phyloP scores from a whole-genome alignment of 1,284 basidiomycete species.

The Apiotrichum veenhuisii region DNA sequence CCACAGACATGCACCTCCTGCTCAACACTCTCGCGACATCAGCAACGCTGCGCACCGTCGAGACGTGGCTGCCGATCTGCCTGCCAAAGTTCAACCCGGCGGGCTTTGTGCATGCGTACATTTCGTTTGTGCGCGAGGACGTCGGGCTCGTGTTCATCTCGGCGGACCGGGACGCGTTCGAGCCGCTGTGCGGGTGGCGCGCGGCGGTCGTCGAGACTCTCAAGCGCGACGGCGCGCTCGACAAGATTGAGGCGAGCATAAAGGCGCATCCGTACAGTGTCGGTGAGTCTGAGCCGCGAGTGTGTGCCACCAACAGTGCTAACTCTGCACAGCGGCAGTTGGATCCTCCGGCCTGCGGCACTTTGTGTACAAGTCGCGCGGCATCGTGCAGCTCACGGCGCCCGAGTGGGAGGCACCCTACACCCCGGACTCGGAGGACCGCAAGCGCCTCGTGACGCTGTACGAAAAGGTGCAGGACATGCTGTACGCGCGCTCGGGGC shows the following conservation, averaged over 20 bases:
- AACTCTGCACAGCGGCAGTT: constrained; percentile 54
- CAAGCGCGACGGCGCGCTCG: constrained; percentile 58
- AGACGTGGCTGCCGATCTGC: constrained; percentile 92
- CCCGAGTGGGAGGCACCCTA: constrained; percentile 82
- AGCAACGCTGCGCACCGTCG: constrained; percentile 66
- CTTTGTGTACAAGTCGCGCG: constrained; percentile 88
- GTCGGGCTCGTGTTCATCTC: constrained; percentile 52
- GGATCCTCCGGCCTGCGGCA: constrained; percentile 84
- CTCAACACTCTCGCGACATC: constrained; percentile 67
- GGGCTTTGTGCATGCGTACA: constrained; percentile 89
- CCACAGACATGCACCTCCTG: constrained; percentile 75
- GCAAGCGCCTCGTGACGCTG: constrained; percentile 60
- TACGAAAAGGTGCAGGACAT: constrained; percentile 81
- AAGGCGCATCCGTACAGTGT: constrained; percentile 44
- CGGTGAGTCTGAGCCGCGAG: constrained; percentile 25
- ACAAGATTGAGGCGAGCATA: constrained; percentile 31
- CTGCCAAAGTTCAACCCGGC: constrained; percentile 89
- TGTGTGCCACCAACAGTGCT: too few relatives aligned
- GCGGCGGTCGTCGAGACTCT: constrained; percentile 64
- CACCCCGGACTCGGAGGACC: constrained; percentile 50
- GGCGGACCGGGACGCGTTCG: constrained; percentile 51
- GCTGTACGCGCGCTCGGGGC: constrained; percentile 77
- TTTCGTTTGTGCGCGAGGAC: constrained; percentile 61
- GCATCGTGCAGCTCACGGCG: constrained; percentile 80
- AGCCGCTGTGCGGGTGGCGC: constrained; percentile 62